phyloP scores from a whole-genome alignment of 1,284 basidiomycete species.

The Somion occarium region DNA sequence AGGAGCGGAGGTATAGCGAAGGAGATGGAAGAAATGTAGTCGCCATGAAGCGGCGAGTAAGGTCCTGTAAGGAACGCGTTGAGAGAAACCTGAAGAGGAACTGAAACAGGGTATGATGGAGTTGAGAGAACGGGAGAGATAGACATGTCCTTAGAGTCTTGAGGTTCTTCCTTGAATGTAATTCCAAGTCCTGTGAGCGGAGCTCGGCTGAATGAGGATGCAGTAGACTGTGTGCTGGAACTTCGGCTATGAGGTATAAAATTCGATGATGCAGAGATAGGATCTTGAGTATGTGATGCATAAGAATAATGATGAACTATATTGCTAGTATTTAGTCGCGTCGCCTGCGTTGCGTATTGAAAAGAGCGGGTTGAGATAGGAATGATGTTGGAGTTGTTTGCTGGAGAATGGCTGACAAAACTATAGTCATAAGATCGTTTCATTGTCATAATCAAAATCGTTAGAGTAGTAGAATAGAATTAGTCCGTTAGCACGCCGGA shows the following conservation, averaged over 20 bases:
- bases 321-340: slow-evolving; percentile 10
- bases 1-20: slow-evolving; percentile 10
- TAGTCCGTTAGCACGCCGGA: slow-evolving; percentile 14
- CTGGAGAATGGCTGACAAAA: slow-evolving; percentile 18
- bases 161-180: slow-evolving; percentile 1
- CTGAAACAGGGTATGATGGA: background rate
- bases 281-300: background rate
- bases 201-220: slow-evolving; percentile 1
- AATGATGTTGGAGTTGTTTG: slow-evolving; percentile 7
- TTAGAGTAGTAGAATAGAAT: slow-evolving; percentile 13
- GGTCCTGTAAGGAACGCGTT: background rate
- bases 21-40: background rate
- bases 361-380: slow-evolving; percentile 18
- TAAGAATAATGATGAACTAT: background rate
- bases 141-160: background rate
- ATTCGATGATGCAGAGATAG: background rate
- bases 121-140: background rate
- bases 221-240: slow-evolving; percentile 3
- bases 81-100: slow-evolving; percentile 2
- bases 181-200: slow-evolving; percentile 16
- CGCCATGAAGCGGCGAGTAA: background rate
- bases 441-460: slow-evolving; percentile 19
- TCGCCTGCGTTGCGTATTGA: slow-evolving; percentile 17
- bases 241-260: background rate
- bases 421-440: slow-evolving; percentile 20